Conservation (phyloP, 2,329 filamentous ascomycete species). For the Cladosporium sp. region DNA sequence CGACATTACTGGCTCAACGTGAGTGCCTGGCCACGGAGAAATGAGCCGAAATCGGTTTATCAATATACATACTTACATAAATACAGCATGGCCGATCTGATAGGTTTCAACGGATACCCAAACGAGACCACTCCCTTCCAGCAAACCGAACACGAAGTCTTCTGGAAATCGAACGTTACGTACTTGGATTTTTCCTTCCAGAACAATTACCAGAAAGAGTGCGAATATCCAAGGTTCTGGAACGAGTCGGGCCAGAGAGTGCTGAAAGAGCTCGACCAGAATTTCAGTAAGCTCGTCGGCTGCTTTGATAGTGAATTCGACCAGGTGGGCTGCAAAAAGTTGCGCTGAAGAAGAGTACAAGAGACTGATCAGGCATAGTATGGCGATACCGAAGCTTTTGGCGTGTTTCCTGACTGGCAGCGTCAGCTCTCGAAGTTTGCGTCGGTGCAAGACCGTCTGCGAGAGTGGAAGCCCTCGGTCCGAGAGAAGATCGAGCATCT, state of each 20-base stretch:
- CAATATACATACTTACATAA: conserved; percentile 38
- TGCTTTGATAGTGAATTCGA: conserved; percentile 67
- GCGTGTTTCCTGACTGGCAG: conserved; percentile 64
- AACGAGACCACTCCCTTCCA: conserved; percentile 62
- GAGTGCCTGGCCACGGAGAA: neutral
- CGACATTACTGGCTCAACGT: conserved; percentile 61
- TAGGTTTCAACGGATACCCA: conserved; percentile 63
- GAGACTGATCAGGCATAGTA: conserved; percentile 48
- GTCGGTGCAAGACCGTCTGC: conserved; percentile 66
- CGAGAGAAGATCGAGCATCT: conserved; percentile 60
- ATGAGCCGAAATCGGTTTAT: neutral
- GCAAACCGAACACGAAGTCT: conserved; percentile 57
- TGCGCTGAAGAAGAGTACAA: neutral
- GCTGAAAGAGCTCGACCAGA: conserved; percentile 48
- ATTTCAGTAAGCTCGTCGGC: conserved; percentile 52
- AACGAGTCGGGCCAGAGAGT: conserved; percentile 54
- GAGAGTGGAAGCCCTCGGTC: conserved; percentile 64
- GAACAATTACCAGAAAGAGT: conserved; percentile 54
- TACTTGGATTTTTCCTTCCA: conserved; percentile 62
- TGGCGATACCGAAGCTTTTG: conserved; percentile 65
- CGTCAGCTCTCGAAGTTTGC: conserved; percentile 67
- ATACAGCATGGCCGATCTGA: conserved; percentile 64
- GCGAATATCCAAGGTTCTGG: conserved; percentile 63
- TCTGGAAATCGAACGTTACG: conserved; percentile 57
- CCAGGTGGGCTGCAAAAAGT: conserved; percentile 17